Evolutionary conservation across 305 asterid genomes (phyloP), one percentile per base, ranked within the genome.

Genomic region (Plantago rigida): DNA sequence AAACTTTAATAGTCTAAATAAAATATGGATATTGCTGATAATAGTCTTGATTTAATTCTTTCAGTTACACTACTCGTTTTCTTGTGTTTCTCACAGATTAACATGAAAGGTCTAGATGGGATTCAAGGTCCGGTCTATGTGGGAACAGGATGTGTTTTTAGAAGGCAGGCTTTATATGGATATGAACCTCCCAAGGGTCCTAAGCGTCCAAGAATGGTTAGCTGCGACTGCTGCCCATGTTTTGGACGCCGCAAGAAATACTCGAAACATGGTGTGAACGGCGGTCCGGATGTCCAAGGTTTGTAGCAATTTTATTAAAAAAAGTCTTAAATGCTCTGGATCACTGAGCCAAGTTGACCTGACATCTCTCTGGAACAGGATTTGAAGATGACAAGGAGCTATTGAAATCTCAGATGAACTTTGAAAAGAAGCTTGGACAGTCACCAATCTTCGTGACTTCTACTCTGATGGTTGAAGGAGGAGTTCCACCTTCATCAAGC

Each of bases 71-170:
- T 41, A 41, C 46, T 41, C 46, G 2, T 9, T 41, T 41, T 1
- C 3, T 26, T 24, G 19, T 42, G 0, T 56, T 12, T 46, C 60
- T 68, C 64, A 65, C 83, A 92, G 96, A 89, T 92, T 64, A 89
- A 92, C 84, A 83, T 92, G 99, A 89, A 86, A 81, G 99, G 99
- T 36, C 83, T 92, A 36, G 97, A 92, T 49, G 99, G 99, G 72
- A 78, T 89, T 73, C 99, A 92, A 83, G 99, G 99, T 57, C 99
- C 99, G 10, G 97, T 85, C 5, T 92, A 92, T 75, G 99, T 92
- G 13, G 99, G 99, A 53, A 89, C 96, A 45, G 99, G 97, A 60
- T 92, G 99, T 71, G 87, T 82, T 51, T 79, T 82, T 60, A 69
- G 84, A 73, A 72, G 81, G 68, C 87, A 80, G 60, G 89, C 89